Percentiles rank a stretch among this genome's conserved stretches.
phyloP scores from a whole-genome alignment of 305 asterid genomes.

The Nicotiana rustica region DNA sequence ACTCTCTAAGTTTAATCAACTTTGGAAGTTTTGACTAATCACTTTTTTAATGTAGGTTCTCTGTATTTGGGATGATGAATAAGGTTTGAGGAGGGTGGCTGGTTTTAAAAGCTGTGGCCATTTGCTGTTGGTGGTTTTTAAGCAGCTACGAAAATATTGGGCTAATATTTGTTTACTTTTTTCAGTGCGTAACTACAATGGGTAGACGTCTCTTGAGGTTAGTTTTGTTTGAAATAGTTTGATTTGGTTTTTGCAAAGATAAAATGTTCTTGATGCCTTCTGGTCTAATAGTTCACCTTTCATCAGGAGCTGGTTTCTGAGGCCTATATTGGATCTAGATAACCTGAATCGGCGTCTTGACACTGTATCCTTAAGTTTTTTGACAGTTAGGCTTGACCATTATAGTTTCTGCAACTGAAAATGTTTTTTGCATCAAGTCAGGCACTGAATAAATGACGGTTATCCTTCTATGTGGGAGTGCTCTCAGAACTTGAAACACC shows the following conservation, averaged over 20 bases:
- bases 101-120: slow-evolving; percentile 36
- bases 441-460: slow-evolving; percentile 12
- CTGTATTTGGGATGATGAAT: slow-evolving; percentile 97
- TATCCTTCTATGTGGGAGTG: not conserved
- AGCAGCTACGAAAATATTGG: slow-evolving; percentile 32
- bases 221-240: slow-evolving; percentile 39
- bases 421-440: not conserved
- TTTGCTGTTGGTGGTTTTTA: slow-evolving; percentile 40
- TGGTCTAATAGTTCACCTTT: slow-evolving; percentile 44
- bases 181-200: slow-evolving; percentile 95
- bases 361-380: slow-evolving; percentile 75
- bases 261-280: slow-evolving; percentile 42
- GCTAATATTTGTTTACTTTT: slow-evolving; percentile 49
- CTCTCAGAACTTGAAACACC: slow-evolving; percentile 25
- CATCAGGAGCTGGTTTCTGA: slow-evolving; percentile 92
- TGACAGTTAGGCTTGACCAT: slow-evolving; percentile 6
- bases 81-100: slow-evolving; percentile 63
- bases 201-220: slow-evolving; percentile 96
- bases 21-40: slow-evolving; percentile 41
- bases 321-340: slow-evolving; percentile 91
- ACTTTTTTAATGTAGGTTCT: slow-evolving; percentile 74
- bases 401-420: not conserved
- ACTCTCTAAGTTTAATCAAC: slow-evolving; percentile 31
- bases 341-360: slow-evolving; percentile 85
- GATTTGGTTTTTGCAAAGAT: slow-evolving; percentile 35